Conservation (phyloP, 78 protist species). For the Dictyostelium purpureum region DNA sequence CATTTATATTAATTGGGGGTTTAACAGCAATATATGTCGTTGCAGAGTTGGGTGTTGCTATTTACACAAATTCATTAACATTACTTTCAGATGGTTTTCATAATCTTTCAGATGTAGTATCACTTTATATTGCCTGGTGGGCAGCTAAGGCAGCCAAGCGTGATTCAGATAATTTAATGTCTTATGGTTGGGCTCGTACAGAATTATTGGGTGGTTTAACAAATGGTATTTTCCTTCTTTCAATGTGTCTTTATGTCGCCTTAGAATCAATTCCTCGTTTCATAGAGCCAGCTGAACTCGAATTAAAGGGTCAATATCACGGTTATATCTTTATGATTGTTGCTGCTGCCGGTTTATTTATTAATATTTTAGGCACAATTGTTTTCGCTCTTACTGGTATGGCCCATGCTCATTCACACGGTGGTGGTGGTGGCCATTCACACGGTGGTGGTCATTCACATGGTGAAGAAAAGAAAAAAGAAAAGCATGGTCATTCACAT, state of each 20-base stretch:
- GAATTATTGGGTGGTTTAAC: slow-evolving; percentile 94
- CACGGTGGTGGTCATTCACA: slow-evolving; percentile 64
- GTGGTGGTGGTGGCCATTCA: slow-evolving; percentile 74
- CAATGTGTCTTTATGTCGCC: slow-evolving; percentile 84
- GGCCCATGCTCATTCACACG: slow-evolving; percentile 82
- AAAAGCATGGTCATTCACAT: slow-evolving; percentile 51
- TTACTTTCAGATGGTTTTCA: slow-evolving; percentile 94
- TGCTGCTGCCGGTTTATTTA: slow-evolving; percentile 86
- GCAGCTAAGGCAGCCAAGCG: slow-evolving; percentile 72
- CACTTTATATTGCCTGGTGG: slow-evolving; percentile 88
- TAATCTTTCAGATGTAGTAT: slow-evolving; percentile 88
- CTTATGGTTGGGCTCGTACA: slow-evolving; percentile 92
- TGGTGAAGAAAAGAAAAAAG: slow-evolving; percentile 5
- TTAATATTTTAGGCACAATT: slow-evolving; percentile 83
- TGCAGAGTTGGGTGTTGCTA: slow-evolving; percentile 69
- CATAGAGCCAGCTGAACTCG: slow-evolving; percentile 52
- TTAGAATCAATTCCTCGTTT: slow-evolving; percentile 87
- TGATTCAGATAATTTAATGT: slow-evolving; percentile 41
- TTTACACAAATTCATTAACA: slow-evolving; percentile 68
- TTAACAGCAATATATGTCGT: slow-evolving; percentile 49
- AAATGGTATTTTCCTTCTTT: slow-evolving; percentile 89
- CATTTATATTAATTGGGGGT: slow-evolving; percentile 68
- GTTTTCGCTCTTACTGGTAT: slow-evolving; percentile 79
- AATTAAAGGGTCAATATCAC: no score
- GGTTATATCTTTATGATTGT: slow-evolving; percentile 78